Conservation (phyloP, 2,329 filamentous ascomycete species). For the Venturia carpophila region DNA sequence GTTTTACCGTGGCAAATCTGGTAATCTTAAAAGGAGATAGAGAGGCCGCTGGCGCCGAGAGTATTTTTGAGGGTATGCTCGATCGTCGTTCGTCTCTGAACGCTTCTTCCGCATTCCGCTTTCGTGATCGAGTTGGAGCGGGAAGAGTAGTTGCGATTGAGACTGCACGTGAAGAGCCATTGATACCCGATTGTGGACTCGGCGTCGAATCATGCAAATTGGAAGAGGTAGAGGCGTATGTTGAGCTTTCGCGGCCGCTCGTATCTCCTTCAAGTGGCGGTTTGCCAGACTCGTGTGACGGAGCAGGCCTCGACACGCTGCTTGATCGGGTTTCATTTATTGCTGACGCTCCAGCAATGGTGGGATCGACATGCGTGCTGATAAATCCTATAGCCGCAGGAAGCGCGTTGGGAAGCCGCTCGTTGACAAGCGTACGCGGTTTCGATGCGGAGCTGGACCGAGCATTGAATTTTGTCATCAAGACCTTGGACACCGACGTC, state of each 20-base stretch:
- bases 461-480: not conserved
- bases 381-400: not conserved
- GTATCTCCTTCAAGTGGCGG: not conserved
- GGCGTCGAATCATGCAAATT: not conserved
- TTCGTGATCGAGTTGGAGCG: not conserved
- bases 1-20: not conserved
- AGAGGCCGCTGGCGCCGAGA: not conserved
- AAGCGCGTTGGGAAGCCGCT: not conserved
- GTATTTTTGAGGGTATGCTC: not conserved
- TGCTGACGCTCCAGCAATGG: not conserved
- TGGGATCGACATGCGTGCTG: not conserved
- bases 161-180: conserved; percentile 1
- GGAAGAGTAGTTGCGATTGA: not conserved
- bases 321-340: not conserved
- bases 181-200: not conserved
- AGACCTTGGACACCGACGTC: not conserved
- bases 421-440: not conserved
- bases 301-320: not conserved
- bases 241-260: not conserved
- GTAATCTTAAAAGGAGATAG: not conserved
- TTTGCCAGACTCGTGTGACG: not conserved
- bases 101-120: not conserved
- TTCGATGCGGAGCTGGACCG: not conserved
- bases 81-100: not conserved
- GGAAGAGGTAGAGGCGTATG: not conserved